Percentiles rank a stretch among this genome's conserved stretches.
These are phyloP conservation scores for Didymella sp. DNA, from an alignment of 2,329 filamentous ascomycete genomes.

Conservation along the genomic window DNA sequence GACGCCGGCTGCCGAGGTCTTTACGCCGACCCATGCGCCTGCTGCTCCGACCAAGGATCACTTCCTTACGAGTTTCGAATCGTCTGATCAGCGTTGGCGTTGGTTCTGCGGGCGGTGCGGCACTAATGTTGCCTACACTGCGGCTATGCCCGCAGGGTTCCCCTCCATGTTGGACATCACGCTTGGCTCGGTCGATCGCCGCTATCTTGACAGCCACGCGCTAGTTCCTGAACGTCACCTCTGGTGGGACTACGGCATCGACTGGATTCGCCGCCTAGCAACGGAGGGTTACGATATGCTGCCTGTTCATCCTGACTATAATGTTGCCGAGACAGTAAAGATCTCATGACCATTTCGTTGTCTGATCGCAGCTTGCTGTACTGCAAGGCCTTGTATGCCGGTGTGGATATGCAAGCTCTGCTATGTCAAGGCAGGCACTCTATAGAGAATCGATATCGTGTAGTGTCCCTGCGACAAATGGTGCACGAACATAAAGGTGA, in stretches of 20 bases:
- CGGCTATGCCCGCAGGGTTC: not conserved
- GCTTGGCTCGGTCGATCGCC: not conserved
- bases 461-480: too few species aligned
- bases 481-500: too few species aligned
- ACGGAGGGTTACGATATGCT: constrained; percentile 1
- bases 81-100: not conserved
- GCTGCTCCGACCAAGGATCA: not conserved
- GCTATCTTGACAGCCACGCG: not conserved
- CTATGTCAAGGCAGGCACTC: too few species aligned
- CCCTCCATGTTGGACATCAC: not conserved
- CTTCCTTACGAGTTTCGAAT: not conserved
- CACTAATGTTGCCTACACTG: not conserved
- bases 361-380: too few species aligned
- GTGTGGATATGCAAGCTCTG: too few species aligned
- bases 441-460: too few species aligned
- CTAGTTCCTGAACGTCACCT: not conserved
- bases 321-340: not conserved
- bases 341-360: too few species aligned
- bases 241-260: not conserved
- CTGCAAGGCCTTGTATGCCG: too few species aligned
- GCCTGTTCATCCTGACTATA: not conserved
- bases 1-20: not conserved
- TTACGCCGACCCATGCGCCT: not conserved
- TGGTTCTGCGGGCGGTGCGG: not conserved
- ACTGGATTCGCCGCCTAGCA: constrained; percentile 2